Evolutionary conservation across 2,329 filamentous ascomycete species (phyloP).

Genomic region (Helicocarpus griseus): DNA sequence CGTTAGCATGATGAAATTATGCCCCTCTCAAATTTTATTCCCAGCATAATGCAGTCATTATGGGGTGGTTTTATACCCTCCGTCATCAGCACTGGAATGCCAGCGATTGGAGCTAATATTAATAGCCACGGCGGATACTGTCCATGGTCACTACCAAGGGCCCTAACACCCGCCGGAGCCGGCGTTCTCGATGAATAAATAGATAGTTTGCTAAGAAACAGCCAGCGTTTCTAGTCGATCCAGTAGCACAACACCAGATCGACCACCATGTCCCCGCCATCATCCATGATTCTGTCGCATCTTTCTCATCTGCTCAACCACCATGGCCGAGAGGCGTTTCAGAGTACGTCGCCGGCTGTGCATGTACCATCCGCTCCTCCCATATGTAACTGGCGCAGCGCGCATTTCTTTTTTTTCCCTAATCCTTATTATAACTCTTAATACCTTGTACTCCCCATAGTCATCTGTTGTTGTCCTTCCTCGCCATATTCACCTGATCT

Average conservation of each 20-base stretch:
- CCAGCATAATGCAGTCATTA: too few relatives aligned
- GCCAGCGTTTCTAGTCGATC: conserved; percentile 1
- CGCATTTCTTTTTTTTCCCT: conserved; percentile 4
- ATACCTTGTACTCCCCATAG: neutral
- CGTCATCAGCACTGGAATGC: neutral
- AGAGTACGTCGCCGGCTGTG: conserved; percentile 4
- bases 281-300: conserved; percentile 1
- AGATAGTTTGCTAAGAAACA: neutral
- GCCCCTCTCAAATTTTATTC: neutral
- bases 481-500: neutral
- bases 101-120: neutral
- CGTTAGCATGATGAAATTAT: neutral
- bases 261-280: neutral
- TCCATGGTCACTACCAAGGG: neutral
- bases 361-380: neutral
- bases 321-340: conserved; percentile 2
- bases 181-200: neutral
- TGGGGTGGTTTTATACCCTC: neutral
- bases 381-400: conserved; percentile 7
- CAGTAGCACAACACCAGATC: conserved; percentile 5
- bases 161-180: neutral
- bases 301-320: neutral
- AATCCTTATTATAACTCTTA: neutral
- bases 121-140: conserved; percentile 1
- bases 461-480: neutral